Conservation (phyloP, 2,329 filamentous ascomycete species). For the Alternaria brassicicola region DNA sequence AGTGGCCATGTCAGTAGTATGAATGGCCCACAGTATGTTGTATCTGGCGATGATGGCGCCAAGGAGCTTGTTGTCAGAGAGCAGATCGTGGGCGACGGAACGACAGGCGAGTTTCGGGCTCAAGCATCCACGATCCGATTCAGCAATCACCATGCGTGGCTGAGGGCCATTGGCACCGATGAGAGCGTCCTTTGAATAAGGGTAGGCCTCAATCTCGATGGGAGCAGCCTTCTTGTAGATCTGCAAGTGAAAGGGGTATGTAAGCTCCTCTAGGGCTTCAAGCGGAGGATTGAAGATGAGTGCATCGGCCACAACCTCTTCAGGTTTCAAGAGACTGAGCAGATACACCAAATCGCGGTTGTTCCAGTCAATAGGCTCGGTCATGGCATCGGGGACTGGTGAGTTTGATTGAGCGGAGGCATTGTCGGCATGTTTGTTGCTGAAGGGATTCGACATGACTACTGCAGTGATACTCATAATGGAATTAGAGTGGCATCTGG, state of each 20-base stretch:
- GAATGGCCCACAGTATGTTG: constrained; percentile 16
- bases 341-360: constrained; percentile 27
- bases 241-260: constrained; percentile 15
- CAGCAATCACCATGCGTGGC: constrained; percentile 12
- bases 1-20: background rate
- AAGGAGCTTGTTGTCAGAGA: background rate
- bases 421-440: constrained; percentile 5
- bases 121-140: constrained; percentile 8
- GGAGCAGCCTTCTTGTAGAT: constrained; percentile 13
- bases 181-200: constrained; percentile 14
- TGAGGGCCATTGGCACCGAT: constrained; percentile 23
- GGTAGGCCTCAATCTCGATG: background rate
- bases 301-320: constrained; percentile 4
- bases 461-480: background rate
- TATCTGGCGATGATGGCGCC: constrained; percentile 14
- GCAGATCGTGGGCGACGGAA: constrained; percentile 17
- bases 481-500: too few species aligned
- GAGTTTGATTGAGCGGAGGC: constrained; percentile 4
- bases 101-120: constrained; percentile 5
- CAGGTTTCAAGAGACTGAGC: constrained; percentile 20
- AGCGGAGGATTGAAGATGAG: constrained; percentile 26
- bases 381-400: background rate
- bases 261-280: constrained; percentile 4
- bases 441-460: constrained; percentile 16
- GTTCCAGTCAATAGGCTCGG: constrained; percentile 21